Percentiles rank a stretch among this genome's conserved stretches.
These are phyloP conservation scores for Penicillium egyptiacum DNA, from an alignment of 495 filamentous ascomycete genomes.

Conservation along the genomic window DNA sequence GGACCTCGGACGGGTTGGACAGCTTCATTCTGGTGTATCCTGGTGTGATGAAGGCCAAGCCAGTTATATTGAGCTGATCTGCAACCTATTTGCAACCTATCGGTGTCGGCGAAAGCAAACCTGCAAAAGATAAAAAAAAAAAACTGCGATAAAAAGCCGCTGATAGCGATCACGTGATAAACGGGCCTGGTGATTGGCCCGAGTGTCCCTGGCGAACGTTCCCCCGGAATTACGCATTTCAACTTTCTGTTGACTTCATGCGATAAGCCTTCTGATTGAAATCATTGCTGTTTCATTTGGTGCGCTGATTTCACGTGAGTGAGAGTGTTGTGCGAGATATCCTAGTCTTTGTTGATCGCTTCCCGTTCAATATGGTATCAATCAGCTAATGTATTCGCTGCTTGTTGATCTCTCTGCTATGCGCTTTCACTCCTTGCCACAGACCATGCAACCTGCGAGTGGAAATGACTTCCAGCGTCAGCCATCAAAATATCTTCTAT, in stretches of 20 bases:
- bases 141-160: slow-evolving; percentile 44
- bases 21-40: slow-evolving; percentile 71
- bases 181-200: slow-evolving; percentile 25
- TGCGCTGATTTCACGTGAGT: background rate
- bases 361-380: slow-evolving; percentile 24
- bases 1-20: slow-evolving; percentile 80
- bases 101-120: slow-evolving; percentile 20
- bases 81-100: slow-evolving; percentile 7
- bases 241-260: slow-evolving; percentile 13
- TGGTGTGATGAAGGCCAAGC: slow-evolving; percentile 35
- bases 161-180: slow-evolving; percentile 41
- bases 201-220: slow-evolving; percentile 31
- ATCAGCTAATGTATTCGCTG: slow-evolving; percentile 25
- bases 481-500: slow-evolving; percentile 28
- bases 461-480: slow-evolving; percentile 43
- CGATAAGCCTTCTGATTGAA: slow-evolving; percentile 2
- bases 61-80: slow-evolving; percentile 3
- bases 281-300: background rate
- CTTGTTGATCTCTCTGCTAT: slow-evolving; percentile 9
- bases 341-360: background rate
- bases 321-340: background rate
- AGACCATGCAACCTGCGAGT: slow-evolving; percentile 15
- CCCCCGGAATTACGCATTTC: slow-evolving; percentile 27
- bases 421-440: slow-evolving; percentile 10
- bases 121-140: slow-evolving; percentile 46